Evolutionary conservation across 768 basidiomycete species (phyloP), one percentile per base, ranked within the genome.

Genomic region (Trametes gibbosa): DNA sequence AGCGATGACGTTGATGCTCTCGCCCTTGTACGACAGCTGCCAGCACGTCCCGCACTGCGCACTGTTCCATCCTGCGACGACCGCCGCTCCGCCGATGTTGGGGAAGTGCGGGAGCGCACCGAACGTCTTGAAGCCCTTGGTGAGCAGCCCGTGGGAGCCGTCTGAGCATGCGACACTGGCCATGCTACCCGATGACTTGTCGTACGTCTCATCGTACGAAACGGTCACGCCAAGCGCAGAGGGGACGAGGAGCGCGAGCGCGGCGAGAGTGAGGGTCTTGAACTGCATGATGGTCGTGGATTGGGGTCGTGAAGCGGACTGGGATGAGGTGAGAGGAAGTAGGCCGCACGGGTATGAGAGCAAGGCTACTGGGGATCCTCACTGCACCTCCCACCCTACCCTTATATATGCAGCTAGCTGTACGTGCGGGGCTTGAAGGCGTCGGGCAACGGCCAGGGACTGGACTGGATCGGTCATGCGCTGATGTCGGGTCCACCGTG

Each of bases 21-120:
- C 76, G 21, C 74, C 74, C 5, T 75, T 74, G 69, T 77, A 86
- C 5, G 79, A 78, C 62, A 87, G 67, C 58, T 75, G 54, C 84
- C 84, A 88, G 70, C 87, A 88, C 24, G 78, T 77, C 1, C 84
- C 84, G 63, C 86, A 88, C 43, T 74, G 72, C 2, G 69, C 62
- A 2, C 83, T 85, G 67, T 82, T 76, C 70, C 73, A 86, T 25
- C 77, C 79, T 6, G 69, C 69, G 56, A 87, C 73, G 37, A 77
- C 82, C 16, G 75, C 73, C 0, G 77, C 81, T 0, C 81, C 85
- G 29, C 84, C 85, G 65, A 88, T 83, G 69, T 74, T 67, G 0
- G 86, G 84, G 75, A 85, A 89, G 46, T 70, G 72, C 2, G 85
- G 84, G 27, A 88, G 69, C 37, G 73, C 71, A 14, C 73, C 76